A percentile compares a stretch with the other conserved stretches of the same genome.
phyloP scores from a whole-genome alignment of 1,139 yeast species.

The Yamadazyma mexicana region DNA sequence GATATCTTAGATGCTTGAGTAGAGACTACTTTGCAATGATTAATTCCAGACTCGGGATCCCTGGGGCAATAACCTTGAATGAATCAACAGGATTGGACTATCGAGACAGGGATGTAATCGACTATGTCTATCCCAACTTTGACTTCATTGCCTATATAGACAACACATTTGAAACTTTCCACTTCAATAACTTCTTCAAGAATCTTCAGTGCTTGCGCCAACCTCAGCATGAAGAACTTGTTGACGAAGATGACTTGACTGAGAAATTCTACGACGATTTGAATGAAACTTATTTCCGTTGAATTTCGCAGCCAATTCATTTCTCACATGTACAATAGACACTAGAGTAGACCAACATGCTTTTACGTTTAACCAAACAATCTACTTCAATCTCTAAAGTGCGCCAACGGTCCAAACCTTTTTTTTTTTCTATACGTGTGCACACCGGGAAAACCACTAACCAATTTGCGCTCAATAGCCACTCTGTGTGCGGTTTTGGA shows the following conservation, averaged over 20 bases:
- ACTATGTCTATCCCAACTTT: slow-evolving; percentile 8
- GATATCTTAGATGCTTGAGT: slow-evolving; percentile 3
- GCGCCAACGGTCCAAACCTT: no score
- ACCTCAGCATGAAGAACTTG: slow-evolving; percentile 1
- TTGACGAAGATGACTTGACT: slow-evolving; percentile 8
- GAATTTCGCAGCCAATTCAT: no score
- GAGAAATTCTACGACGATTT: slow-evolving; percentile 23
- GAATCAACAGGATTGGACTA: slow-evolving; percentile 9
- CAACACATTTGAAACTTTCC: slow-evolving; percentile 10
- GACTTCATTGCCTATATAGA: slow-evolving; percentile 9
- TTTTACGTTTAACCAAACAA: no score
- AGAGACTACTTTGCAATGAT: slow-evolving; percentile 8
- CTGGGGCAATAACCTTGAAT: slow-evolving; percentile 4
- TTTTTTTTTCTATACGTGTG: no score
- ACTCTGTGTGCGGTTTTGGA: no score
- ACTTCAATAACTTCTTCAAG: slow-evolving; percentile 12
- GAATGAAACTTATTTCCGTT: slow-evolving; percentile 10
- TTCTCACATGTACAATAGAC: no score
- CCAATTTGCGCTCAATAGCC: no score
- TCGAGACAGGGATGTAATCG: slow-evolving; percentile 12
- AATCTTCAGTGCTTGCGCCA: slow-evolving; percentile 7
- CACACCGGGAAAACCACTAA: no score
- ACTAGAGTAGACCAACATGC: no score
- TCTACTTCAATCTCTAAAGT: no score
- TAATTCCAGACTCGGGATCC: slow-evolving; percentile 1